Percentiles rank a stretch among this genome's conserved stretches.
Conservation (phyloP, 106 monocot species). For the Dendrobium nobile region DNA sequence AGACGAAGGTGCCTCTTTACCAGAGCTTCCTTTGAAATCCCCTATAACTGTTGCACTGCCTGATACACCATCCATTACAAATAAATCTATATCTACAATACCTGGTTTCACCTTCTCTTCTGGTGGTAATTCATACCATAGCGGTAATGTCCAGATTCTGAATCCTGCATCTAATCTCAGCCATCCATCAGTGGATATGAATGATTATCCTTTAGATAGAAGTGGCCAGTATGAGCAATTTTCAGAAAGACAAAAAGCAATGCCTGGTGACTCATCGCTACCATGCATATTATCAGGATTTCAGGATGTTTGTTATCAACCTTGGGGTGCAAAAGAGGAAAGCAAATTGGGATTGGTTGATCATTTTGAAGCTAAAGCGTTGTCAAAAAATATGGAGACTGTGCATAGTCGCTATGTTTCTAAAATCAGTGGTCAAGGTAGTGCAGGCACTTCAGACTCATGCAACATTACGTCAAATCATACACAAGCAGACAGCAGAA, state of each 20-base stretch:
- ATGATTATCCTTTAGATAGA: conserved; percentile 6
- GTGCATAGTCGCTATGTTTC: not conserved
- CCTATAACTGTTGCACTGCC: conserved; percentile 64
- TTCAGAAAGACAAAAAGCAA: not conserved
- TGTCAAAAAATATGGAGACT: conserved; percentile 5
- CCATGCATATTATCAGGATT: not conserved
- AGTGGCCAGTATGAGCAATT: conserved; percentile 8
- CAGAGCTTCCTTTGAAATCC: conserved; percentile 70
- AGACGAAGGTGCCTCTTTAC: conserved; percentile 90
- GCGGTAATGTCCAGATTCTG: not conserved
- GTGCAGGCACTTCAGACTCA: conserved; percentile 6
- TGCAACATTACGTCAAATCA: not conserved
- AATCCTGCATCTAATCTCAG: conserved; percentile 1
- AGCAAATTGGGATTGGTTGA: conserved; percentile 6
- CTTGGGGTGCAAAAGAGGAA: conserved; percentile 2
- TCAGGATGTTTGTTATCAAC: conserved; percentile 4
- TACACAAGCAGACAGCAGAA: conserved; percentile 10
- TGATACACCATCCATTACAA: conserved; percentile 44
- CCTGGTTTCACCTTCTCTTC: conserved; percentile 29
- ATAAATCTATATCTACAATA: conserved; percentile 61
- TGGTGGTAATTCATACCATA: not conserved
- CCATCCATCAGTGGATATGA: conserved; percentile 6
- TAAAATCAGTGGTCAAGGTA: not conserved
- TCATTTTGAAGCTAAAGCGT: conserved; percentile 6
- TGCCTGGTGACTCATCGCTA: not conserved